Base-by-base conservation (phyloP, 2,329 filamentous ascomycete species). In the Pseudogymnoascus sp. region DNA sequence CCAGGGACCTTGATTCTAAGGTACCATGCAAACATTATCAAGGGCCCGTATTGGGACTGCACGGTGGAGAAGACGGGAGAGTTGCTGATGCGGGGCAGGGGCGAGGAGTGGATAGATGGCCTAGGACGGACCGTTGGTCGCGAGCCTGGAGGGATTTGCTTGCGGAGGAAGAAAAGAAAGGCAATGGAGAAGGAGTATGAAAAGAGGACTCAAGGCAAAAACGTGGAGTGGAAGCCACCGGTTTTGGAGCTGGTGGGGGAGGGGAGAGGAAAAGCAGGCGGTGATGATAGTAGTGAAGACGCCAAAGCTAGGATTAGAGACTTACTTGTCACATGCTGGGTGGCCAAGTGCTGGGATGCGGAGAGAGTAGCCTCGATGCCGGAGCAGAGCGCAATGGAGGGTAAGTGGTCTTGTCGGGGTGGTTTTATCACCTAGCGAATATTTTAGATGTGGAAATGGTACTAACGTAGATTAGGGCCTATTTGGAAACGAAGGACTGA, bases 41-140 rank as follows among this genome's bases (percentile, higher is more conserved):
- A 42, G 11, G 38, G 33, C 4, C 59, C 21, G 3, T 26, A 42
- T 11, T 61, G 59, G 59, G 59, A 61, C 13, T 61, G 59, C n/a
- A 40, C 59, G 8, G 59, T 61, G 8, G 35, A 61, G 33, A 61
- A 61, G 7, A 61, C 59, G 14, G 59, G 59, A 2, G 59, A 61
- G 13, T 11, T 61, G 13, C 35, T 61, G 38, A 61, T 61, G 35
- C 35, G 59, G 19, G 38, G 59, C 2, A 61, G 38, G 8, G 59
- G 59, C 4, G 38, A 61, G 19, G 59, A 61, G 38, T 61, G 59
- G 59, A 40, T 61, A 40, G 59, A 61, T 19, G 38, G 59, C 59
- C 59, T 61, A 2, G 59, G 59, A 7, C 59, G 59, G n/a, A 42
- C 38, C 21, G 59, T 61, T 4, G 59, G 59, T 8, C 59, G 59